Evolutionary conservation across 768 basidiomycete genomes (phyloP), one percentile per base, ranked within the genome.

Genomic region (Dioszegia hungarica): DNA sequence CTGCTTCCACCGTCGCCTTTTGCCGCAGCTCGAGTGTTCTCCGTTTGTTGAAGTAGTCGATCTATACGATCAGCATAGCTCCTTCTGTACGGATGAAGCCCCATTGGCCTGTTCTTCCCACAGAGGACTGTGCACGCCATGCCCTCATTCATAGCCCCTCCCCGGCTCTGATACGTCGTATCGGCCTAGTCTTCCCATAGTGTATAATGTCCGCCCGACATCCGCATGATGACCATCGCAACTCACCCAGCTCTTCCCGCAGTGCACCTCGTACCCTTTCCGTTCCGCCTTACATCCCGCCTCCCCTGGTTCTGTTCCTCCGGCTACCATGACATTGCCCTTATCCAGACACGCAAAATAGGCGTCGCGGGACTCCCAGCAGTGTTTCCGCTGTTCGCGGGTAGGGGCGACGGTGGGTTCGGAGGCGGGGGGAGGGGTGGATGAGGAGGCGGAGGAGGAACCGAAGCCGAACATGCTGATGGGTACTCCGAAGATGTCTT

Each of bases 41-140:
- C 33, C 91, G 84, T 73, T 90, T 88, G 79, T 95, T 94, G 70
- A 97, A 95, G 75, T 97, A 94, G 25, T 89, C 88, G 66, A 97
- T 86, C 93, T 97, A 33, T 22, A 36, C 17, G 4, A 33, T 56
- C 45, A 56, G 44, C 28, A 8, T 14, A 5, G 8, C 27, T 12
- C 2, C 2, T 24, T 19, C 45, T 12, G 25, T 47, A 5, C n/a
- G n/a, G n/a, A n/a, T n/a, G n/a, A n/a, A n/a, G n/a, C n/a, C n/a
- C n/a, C n/a, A n/a, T n/a, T n/a, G n/a, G n/a, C n/a, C n/a, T n/a
- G n/a, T n/a, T n/a, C n/a, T n/a, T n/a, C n/a, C n/a, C n/a, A n/a
- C n/a, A n/a, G n/a, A n/a, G n/a, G n/a, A n/a, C n/a, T n/a, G n/a
- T n/a, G n/a, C n/a, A n/a, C n/a, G n/a, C n/a, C n/a, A n/a, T n/a